Percentiles rank a stretch among this genome's conserved stretches.
These are phyloP conservation scores for Reutealis trisperma DNA, from an alignment of 345 rosid genomes.

Conservation along the genomic window DNA sequence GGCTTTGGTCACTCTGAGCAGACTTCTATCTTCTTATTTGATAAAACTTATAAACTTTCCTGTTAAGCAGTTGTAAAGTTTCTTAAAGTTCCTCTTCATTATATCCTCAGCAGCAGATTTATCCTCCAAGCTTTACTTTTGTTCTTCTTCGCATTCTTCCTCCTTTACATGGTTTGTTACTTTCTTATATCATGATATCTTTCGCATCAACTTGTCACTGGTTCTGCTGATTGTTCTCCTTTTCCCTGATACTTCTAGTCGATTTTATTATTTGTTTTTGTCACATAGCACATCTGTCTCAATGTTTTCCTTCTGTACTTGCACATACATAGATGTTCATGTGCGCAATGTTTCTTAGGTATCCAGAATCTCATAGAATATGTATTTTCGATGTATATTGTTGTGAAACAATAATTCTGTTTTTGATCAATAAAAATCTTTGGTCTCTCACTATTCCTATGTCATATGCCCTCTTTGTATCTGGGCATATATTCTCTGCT, in stretches of 20 bases:
- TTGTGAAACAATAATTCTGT: neutral
- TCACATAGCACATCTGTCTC: neutral
- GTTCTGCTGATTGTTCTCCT: neutral
- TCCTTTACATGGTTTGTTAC: neutral
- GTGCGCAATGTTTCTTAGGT: neutral
- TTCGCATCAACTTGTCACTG: neutral
- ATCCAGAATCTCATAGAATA: neutral
- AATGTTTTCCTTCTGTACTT: neutral
- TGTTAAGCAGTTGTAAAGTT: neutral
- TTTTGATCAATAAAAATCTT: neutral
- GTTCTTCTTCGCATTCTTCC: neutral
- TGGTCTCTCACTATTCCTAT: neutral
- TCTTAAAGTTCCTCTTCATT: neutral
- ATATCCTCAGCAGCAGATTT: neutral
- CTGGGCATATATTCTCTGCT: constrained; percentile 2
- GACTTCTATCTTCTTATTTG: neutral
- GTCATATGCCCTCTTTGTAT: no score
- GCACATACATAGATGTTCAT: neutral
- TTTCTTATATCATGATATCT: neutral
- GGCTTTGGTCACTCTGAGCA: neutral
- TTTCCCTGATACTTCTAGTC: neutral
- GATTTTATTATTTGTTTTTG: neutral
- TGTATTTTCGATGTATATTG: neutral
- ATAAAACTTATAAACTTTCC: neutral
- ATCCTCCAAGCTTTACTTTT: neutral